Conservation (phyloP, 1,284 basidiomycete species). For the Sparassis latifolia region DNA sequence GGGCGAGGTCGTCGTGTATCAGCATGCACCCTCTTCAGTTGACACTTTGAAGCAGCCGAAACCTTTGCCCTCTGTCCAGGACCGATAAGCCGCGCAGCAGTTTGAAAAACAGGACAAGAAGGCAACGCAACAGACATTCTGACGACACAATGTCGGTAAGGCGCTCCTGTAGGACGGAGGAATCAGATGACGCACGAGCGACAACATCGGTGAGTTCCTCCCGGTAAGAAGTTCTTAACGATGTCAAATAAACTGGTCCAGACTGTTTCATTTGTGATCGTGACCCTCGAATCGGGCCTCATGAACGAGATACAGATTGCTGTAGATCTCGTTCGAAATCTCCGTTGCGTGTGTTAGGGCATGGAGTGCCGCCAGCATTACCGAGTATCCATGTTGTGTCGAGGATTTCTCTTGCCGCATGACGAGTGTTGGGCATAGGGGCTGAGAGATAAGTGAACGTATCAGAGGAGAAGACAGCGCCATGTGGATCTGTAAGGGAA, state of each 20-base stretch:
- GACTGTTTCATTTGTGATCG: conserved; percentile 8
- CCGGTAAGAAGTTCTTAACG: conserved; percentile 1
- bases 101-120: conserved; percentile 7
- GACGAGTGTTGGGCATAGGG: too few species aligned
- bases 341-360: background rate
- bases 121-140: conserved; percentile 7
- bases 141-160: conserved; percentile 2
- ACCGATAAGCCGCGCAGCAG: conserved; percentile 15
- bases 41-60: background rate
- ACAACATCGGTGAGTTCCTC: conserved; percentile 11
- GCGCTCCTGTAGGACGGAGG: background rate
- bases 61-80: background rate
- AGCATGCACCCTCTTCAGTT: conserved; percentile 2
- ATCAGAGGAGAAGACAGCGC: too few species aligned
- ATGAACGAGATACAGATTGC: conserved; percentile 18
- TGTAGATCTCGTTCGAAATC: conserved; percentile 2
- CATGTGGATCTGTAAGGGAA: too few species aligned
- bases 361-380: too few species aligned
- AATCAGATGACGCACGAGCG: conserved; percentile 3
- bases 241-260: conserved; percentile 7
- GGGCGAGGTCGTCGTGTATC: conserved; percentile 3
- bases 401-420: too few species aligned
- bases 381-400: too few species aligned
- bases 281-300: conserved; percentile 17
- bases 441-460: too few species aligned